Base-by-base conservation (phyloP, 129 eudicot genomes). In the Glebionis coronaria region DNA sequence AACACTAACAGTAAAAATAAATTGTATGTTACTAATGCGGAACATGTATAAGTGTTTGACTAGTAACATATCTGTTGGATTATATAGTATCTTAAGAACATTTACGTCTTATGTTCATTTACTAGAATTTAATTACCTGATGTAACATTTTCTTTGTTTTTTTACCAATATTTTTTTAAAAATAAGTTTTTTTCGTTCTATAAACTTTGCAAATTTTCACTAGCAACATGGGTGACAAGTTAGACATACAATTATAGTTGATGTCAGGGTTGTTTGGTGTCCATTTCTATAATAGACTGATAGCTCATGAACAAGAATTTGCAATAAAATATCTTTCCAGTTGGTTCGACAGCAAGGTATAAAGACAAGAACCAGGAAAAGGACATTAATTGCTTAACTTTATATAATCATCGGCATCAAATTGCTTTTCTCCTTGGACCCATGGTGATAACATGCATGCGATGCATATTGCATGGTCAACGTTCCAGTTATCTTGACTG, bases 371-470 rank as follows among this genome's bases (percentile, higher is more conserved):
- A 60, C 52, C 6, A 44, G 27, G 46, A 59, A 53, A 61, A 44
- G n/a, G 74, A 52, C 70, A 40, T 52, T 52, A 19, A 42, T 31
- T 56, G 59, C 27, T 59, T 67, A 52, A 63, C 66, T 44, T 72
- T 72, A 44, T 52, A 40, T 52, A 63, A 45, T 76, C 53, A 51
- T 72, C 19, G 12, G 40, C 57, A 54, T 49, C 50, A 45, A 50
- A 44, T 62, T 40, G 73, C 56, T 78, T 72, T 52, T 55, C 44
- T 31, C 44, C 44, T 56, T 60, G 74, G 71, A 13, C 71, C 78
- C 71, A 42, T 73, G 65, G 49, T 61, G 50, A 35, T 61, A 53
- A 73, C 61, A 12, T 40, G 74, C 63, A 19, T 71, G 69, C 66
- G 73, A 59, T 56, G 71, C 50, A 71, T 67, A 57, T 45, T 69